Evolutionary conservation across 345 rosid species (phyloP), one percentile per base, ranked within the genome.

Genomic region (Kandelia obovata): DNA sequence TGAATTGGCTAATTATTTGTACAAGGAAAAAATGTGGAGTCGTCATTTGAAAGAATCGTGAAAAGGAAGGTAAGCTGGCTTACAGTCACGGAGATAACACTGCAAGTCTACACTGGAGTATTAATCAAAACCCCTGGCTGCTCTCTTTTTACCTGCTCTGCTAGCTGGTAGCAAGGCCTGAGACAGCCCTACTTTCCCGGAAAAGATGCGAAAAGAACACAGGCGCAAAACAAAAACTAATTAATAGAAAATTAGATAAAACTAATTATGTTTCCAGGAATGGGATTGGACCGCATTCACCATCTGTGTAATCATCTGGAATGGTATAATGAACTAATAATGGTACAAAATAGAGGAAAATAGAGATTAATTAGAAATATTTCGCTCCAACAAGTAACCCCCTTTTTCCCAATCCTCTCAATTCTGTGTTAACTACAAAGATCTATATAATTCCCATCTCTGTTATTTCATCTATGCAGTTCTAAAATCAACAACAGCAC

Each of bases 401-500:
- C 46, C 66, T 27, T 61, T 37, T 58, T 51, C 66, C 30, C 16
- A 11, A 31, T 39, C 26, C 53, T 66, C 51, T 61, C 31, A 61
- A 20, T 21, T 58, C 43, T 0, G 52, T 68, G 11, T 34, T 32
- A 55, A 39, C 67, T 31, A 70, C 62, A 60, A 32, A 56, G 16
- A 47, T 62, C 53, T 13, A 51, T 31, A 19, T 43, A 10, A 56
- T 20, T 16, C 30, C 4, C 2, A 26, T 53, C 7, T 23, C 11
- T 6, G 63, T 77, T 74, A 83, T 73, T 83, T 82, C 91, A 85
- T 91, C 80, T 87, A 89, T 82, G 87, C 78, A 73, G 83, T 67
- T 78, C 83, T 82, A 67, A 78, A 88, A 71, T 86, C 92, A 86
- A 85, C 81, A 68, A 83, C 85, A 64, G 80, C 83, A 72, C 83